Evolutionary conservation across 345 rosid species (phyloP), one percentile per base, ranked within the genome.

Genomic region (Eucalyptus polyanthemos): DNA sequence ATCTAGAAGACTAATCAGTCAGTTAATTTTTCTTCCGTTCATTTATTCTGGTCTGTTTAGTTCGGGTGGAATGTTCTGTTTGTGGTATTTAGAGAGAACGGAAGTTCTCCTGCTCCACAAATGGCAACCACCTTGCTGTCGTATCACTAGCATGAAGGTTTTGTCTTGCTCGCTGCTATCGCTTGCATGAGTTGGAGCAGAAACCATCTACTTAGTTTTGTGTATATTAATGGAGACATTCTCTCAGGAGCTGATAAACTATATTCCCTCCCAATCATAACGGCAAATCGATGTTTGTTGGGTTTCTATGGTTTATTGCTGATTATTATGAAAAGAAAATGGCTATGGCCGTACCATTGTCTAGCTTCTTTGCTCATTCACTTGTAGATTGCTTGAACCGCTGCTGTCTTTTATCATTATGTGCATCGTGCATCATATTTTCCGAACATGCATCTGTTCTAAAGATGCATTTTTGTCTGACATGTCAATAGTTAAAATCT

Each of bases 1-100:
- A 96, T 96, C 5, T 96, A 94, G 92, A 91, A 53, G 87, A 15
- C 50, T 45, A 40, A 12, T 16, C 7, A 14, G 31, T 40, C 24
- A 22, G 49, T 83, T 83, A 50, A n/a, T 31, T 50, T 86, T 47
- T 19, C 21, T 86, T 47, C 56, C 14, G 34, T 24, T 42, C 21
- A 17, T 44, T 83, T 45, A 45, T 83, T 7, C 31, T 47, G 87
- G 53, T 29, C 37, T 50, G 87, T 49, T 86, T 17, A 81, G 25
- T 14, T 15, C 14, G 40, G 76, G 40, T 31, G 76, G 76, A 65
- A 3, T 65, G 89, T 47, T 47, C 44, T 76, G 81, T 89, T 40
- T 24, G 90, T 34, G 87, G 69, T 44, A 42, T 89, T 89, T 27
- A 50, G 90, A 31, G 83, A 86, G 88, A 86, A 53, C 54, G 69